Conservation (phyloP, 2,329 filamentous ascomycete species). For the Penicillium sp. region DNA sequence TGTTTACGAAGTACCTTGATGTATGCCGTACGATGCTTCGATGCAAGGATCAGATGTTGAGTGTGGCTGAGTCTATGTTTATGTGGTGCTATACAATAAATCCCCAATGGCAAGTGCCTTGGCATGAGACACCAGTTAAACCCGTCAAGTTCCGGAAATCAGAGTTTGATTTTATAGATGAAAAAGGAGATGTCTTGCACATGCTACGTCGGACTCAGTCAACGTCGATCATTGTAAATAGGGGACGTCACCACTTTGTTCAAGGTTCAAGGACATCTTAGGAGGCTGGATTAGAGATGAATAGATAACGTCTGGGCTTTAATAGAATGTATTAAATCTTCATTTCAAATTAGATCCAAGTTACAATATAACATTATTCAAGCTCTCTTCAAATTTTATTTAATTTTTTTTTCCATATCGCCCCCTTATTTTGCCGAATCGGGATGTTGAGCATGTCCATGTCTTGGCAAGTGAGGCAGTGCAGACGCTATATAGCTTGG, state of each 20-base stretch:
- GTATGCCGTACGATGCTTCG: not conserved
- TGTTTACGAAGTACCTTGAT: not conserved
- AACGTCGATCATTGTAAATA: not conserved
- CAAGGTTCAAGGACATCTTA: not conserved
- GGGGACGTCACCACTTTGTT: conserved; percentile 4
- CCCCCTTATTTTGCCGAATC: conserved; percentile 2
- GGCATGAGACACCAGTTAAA: not conserved
- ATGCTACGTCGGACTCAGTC: not conserved
- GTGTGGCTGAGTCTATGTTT: conserved; percentile 1
- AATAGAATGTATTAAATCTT: not conserved
- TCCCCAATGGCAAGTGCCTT: not conserved
- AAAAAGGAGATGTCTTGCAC: not conserved
- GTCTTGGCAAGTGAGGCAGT: conserved; percentile 31
- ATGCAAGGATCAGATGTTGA: not conserved
- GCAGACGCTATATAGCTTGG: conserved; percentile 23
- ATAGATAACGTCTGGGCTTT: not conserved
- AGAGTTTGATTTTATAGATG: not conserved
- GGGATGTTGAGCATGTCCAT: not conserved
- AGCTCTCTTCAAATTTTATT: not conserved
- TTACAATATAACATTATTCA: not conserved
- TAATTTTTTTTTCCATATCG: not conserved
- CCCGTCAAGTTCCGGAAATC: not conserved
- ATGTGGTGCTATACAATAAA: not conserved
- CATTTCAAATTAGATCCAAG: no score
- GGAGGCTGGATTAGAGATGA: not conserved